Evolutionary conservation across 805 yeast genomes (phyloP).

Genomic region (Pichia gijzeniarum): DNA sequence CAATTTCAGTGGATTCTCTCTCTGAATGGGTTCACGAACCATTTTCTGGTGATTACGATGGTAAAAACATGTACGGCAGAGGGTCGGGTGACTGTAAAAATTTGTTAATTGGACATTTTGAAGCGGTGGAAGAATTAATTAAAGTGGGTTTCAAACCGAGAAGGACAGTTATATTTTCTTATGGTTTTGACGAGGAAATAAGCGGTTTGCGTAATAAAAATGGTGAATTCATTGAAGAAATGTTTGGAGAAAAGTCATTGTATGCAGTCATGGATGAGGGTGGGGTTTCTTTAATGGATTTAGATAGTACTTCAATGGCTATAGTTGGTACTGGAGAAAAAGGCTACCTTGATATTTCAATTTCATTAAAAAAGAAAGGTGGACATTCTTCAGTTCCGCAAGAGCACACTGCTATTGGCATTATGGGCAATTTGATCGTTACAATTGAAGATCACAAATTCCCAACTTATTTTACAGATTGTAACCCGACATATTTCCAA

Average conservation of each 20-base stretch:
- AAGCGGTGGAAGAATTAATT: constrained; percentile 27
- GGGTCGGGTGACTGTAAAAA: constrained; percentile 40
- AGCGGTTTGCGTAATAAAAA: constrained; percentile 34
- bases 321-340: constrained; percentile 44
- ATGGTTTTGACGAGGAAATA: constrained; percentile 48
- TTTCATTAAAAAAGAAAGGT: constrained; percentile 40
- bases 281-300: constrained; percentile 31
- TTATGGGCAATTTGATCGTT: constrained; percentile 36
- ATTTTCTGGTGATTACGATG: constrained; percentile 34
- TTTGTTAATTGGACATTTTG: constrained; percentile 35
- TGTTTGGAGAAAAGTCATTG: constrained; percentile 38
- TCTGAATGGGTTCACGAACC: constrained; percentile 36
- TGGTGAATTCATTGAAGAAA: constrained; percentile 28
- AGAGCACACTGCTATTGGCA: constrained; percentile 42
- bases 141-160: constrained; percentile 33
- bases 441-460: constrained; percentile 35
- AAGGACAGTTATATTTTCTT: constrained; percentile 40
- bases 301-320: constrained; percentile 35
- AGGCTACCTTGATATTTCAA: constrained; percentile 38
- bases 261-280: constrained; percentile 43
- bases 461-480: constrained; percentile 33
- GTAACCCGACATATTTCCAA: constrained; percentile 39
- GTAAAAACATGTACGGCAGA: constrained; percentile 34
- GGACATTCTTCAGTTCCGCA: constrained; percentile 50
- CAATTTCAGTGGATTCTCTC: constrained; percentile 37